These are phyloP conservation scores for Leishmania amazonensis DNA, from an alignment of 208 protist genomes.

Conservation along the genomic window DNA sequence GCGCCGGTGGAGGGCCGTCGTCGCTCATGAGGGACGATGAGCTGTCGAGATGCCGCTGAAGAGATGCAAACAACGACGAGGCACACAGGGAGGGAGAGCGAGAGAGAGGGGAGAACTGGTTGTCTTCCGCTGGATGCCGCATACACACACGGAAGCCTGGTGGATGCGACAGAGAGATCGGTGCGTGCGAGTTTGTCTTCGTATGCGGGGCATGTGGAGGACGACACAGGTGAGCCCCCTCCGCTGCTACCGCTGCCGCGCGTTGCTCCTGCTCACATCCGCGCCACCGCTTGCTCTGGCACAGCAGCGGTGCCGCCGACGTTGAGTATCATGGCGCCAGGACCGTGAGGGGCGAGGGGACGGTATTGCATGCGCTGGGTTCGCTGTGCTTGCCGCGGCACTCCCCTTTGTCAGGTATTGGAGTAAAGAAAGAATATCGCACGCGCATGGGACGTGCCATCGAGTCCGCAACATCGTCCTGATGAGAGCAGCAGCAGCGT, in stretches of 20 bases:
- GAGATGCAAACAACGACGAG: not conserved
- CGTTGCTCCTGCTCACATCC: not conserved
- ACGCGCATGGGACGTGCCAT: too few species aligned
- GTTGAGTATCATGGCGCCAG: not conserved
- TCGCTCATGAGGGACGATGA: constrained; percentile 23
- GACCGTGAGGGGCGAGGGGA: not conserved
- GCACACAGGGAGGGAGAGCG: not conserved
- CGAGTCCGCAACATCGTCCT: not conserved
- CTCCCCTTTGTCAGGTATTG: too few species aligned
- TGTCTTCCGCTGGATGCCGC: too few species aligned
- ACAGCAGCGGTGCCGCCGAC: not conserved
- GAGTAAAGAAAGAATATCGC: too few species aligned
- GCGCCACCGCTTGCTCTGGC: not conserved
- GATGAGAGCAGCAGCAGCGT: not conserved
- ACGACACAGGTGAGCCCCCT: not conserved
- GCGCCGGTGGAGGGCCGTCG: constrained; percentile 74
- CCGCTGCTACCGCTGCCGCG: not conserved
- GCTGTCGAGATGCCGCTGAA: not conserved
- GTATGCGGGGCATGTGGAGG: not conserved
- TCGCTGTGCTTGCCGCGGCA: not conserved
- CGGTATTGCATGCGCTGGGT: too few species aligned
- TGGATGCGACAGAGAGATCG: not conserved
- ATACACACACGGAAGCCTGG: too few species aligned
- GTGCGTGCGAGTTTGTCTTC: not conserved
- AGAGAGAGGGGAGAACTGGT: not conserved